Conservation (phyloP, 371 early-diverging fungal species). For the Actinomucor elegans region DNA sequence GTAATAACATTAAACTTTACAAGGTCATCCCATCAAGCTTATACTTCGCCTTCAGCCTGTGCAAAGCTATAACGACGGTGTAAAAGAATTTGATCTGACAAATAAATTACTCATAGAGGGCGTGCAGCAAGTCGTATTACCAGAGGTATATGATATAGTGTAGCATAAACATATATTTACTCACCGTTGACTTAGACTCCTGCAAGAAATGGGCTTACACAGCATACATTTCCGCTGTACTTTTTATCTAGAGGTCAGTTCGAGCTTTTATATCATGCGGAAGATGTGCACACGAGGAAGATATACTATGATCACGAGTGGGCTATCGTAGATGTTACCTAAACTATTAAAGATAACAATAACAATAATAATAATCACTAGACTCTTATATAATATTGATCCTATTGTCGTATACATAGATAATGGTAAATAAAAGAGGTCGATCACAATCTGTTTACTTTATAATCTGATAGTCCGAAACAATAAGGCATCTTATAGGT, state of each 20-base stretch:
- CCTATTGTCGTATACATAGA: no score
- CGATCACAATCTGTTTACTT: no score
- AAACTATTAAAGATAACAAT: no score
- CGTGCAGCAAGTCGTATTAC: conserved; percentile 53
- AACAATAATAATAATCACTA: no score
- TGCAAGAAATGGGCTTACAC: conserved; percentile 4
- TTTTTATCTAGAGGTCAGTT: conserved; percentile 65
- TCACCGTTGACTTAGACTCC: conserved; percentile 22
- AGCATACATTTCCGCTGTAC: conserved; percentile 48
- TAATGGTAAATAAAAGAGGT: no score
- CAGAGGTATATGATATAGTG: conserved; percentile 40
- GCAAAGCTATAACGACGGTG: conserved; percentile 58
- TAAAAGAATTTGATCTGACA: conserved; percentile 60
- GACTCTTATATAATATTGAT: no score
- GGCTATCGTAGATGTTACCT: conserved; percentile 25
- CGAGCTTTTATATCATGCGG: conserved; percentile 65
- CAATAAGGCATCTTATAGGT: no score
- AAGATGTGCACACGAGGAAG: conserved; percentile 60
- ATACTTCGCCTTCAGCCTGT: conserved; percentile 67
- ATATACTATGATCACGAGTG: conserved; percentile 63
- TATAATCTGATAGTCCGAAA: no score
- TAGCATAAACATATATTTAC: background rate
- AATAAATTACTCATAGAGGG: conserved; percentile 61
- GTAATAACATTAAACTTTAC: background rate
- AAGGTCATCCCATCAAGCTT: conserved; percentile 51